Base-by-base conservation (phyloP, 2,329 filamentous ascomycete species). In the Penicillium sp. region DNA sequence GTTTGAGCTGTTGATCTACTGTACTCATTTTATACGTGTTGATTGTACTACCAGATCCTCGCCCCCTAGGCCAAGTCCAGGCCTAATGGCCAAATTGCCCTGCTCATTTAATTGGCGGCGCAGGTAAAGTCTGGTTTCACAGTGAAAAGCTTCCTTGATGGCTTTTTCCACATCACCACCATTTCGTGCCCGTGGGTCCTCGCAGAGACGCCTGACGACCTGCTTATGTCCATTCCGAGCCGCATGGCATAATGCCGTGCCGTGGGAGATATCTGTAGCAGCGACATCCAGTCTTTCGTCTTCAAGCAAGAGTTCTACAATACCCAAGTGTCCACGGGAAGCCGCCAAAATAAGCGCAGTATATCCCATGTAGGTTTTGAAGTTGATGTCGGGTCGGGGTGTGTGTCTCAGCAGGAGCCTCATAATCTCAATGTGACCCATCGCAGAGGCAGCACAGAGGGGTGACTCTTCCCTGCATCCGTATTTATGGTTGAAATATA, bases 191-290 rank as follows among this genome's bases (percentile, higher is more conserved):
- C 24, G 51, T 44, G 29, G 29, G 36, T 48, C 51, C 43, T 33
- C 31, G 44, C 40, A 53, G n/a, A 53, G 43, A 28, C 29, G 51
- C 51, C 24, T 52, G 44, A 53, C 44, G n/a, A 48, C 44, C 44
- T 48, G 26, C 39, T 48, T 44, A 31, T 48, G 44, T 48, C 37
- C 42, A 37, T 44, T 43, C 44, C 44, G 44, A 44, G 44, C 44
- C 47, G 37, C 44, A 43, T 48, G 28, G 37, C 37, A 48, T 47
- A 53, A 48, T 23, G 51, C 44, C 23, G 51, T 53, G 16, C 48
- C 51, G 10, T 44, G n/a, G 21, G 28, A 48, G 46, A 16, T 29
- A 37, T 53, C 43, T 11, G 43, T 28, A 48, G 50, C 50, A 29
- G 50, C 21, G 40, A 52, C 24, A 53, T 48, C 19, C 36, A 53